phyloP scores from a whole-genome alignment of 768 basidiomycete genomes.

The Cystobasidiopsis lactophilus region DNA sequence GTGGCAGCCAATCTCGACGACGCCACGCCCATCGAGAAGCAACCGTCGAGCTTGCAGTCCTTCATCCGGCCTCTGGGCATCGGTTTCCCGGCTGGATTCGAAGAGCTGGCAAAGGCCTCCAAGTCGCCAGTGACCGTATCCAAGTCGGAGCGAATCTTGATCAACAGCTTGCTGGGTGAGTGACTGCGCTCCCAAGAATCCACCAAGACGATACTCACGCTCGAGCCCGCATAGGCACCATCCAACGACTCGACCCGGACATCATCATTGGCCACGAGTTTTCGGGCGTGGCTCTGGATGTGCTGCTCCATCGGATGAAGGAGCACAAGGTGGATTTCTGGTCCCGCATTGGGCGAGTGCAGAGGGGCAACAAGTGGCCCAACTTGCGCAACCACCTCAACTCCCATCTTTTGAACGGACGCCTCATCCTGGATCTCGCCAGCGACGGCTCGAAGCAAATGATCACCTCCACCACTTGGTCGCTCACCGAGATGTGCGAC shows the following conservation, averaged over 20 bases:
- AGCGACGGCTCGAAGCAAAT: slow-evolving; percentile 93
- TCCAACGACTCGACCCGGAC: slow-evolving; percentile 78
- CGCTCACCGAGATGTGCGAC: slow-evolving; percentile 84
- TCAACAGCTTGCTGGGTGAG: slow-evolving; percentile 56
- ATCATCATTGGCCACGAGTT: slow-evolving; percentile 90
- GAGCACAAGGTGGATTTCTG: slow-evolving; percentile 80
- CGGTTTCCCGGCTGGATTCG: slow-evolving; percentile 65
- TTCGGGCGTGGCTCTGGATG: slow-evolving; percentile 66
- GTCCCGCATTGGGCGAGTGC: slow-evolving; percentile 78
- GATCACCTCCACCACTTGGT: slow-evolving; percentile 97
- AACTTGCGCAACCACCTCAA: slow-evolving; percentile 61
- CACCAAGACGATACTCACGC: neutral
- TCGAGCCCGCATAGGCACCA: slow-evolving; percentile 32
- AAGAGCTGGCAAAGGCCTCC: slow-evolving; percentile 33
- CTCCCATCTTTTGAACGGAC: slow-evolving; percentile 55
- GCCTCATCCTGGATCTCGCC: slow-evolving; percentile 74
- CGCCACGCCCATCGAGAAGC: slow-evolving; percentile 64
- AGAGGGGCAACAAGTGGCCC: slow-evolving; percentile 53
- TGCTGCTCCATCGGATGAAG: slow-evolving; percentile 71
- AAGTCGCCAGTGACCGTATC: slow-evolving; percentile 44
- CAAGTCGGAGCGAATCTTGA: slow-evolving; percentile 61
- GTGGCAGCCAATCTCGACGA: slow-evolving; percentile 64
- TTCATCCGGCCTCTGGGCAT: slow-evolving; percentile 66
- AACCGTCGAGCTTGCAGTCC: slow-evolving; percentile 62
- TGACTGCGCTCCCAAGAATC: slow-evolving; percentile 6